Evolutionary conservation across 179 eudicot genomes (phyloP), one percentile per base, ranked within the genome.

Genomic region (Corrigiola litoralis): DNA sequence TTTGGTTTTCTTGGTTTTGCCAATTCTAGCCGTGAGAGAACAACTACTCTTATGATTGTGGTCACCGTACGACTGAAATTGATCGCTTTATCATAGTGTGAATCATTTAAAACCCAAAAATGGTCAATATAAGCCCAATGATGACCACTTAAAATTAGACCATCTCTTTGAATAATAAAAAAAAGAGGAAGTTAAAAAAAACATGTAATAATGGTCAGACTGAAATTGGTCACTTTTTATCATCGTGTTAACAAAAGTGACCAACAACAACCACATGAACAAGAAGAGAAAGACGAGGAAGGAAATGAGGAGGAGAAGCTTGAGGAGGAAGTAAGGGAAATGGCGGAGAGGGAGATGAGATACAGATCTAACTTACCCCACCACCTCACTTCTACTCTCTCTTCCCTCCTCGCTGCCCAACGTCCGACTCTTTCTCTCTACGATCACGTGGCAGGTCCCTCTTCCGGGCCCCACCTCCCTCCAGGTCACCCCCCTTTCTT

Each of bases 291-390:
- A 14, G 73, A 63, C 0, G 75, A 63, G 2, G 70, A 61, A 9
- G 85, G 72, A 54, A 75, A 65, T 31, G 83, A 75, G 47, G 13
- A 72, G 11, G 67, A 70, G 50, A 75, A 83, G 73, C 66, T 84
- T 5, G 89, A 76, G 57, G 77, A 71, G n/a, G n/a, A 81, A 68
- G 81, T 88, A 44, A 72, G 58, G 23, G 51, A 72, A 58, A 83
- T 88, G 80, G 89, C 84, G 25, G 59, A 76, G 12, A 84, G 59
- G 66, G 41, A 86, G 2, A 60, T 63, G 5, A 61, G 72, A 4
- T 84, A 70, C 67, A 76, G 95, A 72, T 66, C 80, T 37, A 67
- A 71, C 2, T 71, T 86, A 10, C 85, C 95, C 18, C 66, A 72
- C 65, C 82, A 78, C 47, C 74, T 88, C 16, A 80, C 65, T 21